Base-by-base conservation (phyloP, 2,329 filamentous ascomycete species). In the Ceratocystis destructans region DNA sequence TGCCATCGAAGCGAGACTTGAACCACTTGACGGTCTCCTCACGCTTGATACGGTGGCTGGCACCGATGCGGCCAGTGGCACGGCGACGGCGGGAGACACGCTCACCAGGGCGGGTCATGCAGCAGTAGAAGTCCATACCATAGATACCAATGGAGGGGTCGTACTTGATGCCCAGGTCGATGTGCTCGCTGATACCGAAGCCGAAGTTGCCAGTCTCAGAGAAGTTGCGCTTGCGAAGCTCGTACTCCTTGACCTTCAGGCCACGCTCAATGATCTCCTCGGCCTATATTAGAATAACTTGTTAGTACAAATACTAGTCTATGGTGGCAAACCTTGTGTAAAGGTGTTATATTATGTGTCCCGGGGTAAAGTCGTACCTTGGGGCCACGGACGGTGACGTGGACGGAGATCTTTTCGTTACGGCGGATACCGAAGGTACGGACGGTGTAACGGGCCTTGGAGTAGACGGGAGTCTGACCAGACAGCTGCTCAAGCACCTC, bases 241-340 rank as follows among this genome's bases (percentile, higher is more conserved):
- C 94, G 84, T 99, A 99, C 83, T 99, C 94, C 91, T 99, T 99
- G 87, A 99, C 94, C 88, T 99, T 99, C 79, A 99, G 89, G 79
- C 94, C 94, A 86, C 94, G 93, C 90, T 99, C 94, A 77, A 99
- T 88, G 77, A 99, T 99, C 83, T 99, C 94, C 87, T 99, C 94
- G 71, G 94, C 94, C 88, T 85, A 66, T 25, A 17, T 10, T 17
- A 59, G 8, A 25, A 69, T 12, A 15, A 2, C 12, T 41, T 5
- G 70, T 76, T 72, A 75, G 72, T 45, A 62, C 62, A 5, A 12
- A n/a, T 61, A 28, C 33, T 45, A 10, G 22, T 48, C 1, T 12
- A 2, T 53, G 17, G 33, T 50, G 25, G 31, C 61, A 67, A 12
- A 22, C 5, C 12, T 12, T 61, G 15, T 46, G 28, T 17, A 6